These are phyloP conservation scores for Coffea canephora DNA, from an alignment of 257 asterid genomes.

Conservation along the genomic window DNA sequence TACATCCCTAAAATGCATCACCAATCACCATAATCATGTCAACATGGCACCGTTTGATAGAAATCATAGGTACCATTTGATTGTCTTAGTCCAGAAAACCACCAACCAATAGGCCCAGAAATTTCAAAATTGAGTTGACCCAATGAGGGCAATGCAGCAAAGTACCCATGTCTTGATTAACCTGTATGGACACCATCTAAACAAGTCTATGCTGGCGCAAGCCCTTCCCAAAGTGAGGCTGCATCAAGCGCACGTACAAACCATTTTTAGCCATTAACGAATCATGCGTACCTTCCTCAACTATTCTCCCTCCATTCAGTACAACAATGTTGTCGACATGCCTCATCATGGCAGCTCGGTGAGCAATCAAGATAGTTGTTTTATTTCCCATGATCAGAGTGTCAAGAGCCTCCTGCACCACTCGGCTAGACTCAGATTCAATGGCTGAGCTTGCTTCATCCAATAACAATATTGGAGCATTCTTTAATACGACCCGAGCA, in stretches of 20 bases:
- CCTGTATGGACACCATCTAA: constrained; percentile 21
- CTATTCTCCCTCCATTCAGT: constrained; percentile 92
- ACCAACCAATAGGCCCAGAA: constrained; percentile 9
- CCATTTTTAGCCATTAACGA: constrained; percentile 69
- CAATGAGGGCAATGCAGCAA: constrained; percentile 1
- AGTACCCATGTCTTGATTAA: background rate
- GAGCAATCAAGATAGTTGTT: constrained; percentile 92
- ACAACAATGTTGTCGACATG: constrained; percentile 97
- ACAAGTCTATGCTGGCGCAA: constrained; percentile 56
- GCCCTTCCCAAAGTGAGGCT: constrained; percentile 95
- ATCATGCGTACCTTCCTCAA: constrained; percentile 95
- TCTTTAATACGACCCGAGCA: constrained; percentile 85
- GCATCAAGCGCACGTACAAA: constrained; percentile 92
- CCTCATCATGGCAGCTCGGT: constrained; percentile 98
- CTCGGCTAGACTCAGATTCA: constrained; percentile 95
- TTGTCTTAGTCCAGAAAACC: constrained; percentile 11
- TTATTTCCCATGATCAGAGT: constrained; percentile 97
- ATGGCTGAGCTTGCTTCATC: constrained; percentile 98
- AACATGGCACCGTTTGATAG: background rate
- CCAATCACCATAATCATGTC: constrained; percentile 14
- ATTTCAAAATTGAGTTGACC: constrained; percentile 13
- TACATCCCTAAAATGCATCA: constrained; percentile 12
- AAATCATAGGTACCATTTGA: constrained; percentile 4
- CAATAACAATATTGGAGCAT: constrained; percentile 87
- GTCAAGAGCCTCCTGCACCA: constrained; percentile 95